A percentile compares a stretch with the other conserved stretches of the same genome.
Conservation (phyloP, 2,329 filamentous ascomycete genomes). For the Colletotrichum melonis region DNA sequence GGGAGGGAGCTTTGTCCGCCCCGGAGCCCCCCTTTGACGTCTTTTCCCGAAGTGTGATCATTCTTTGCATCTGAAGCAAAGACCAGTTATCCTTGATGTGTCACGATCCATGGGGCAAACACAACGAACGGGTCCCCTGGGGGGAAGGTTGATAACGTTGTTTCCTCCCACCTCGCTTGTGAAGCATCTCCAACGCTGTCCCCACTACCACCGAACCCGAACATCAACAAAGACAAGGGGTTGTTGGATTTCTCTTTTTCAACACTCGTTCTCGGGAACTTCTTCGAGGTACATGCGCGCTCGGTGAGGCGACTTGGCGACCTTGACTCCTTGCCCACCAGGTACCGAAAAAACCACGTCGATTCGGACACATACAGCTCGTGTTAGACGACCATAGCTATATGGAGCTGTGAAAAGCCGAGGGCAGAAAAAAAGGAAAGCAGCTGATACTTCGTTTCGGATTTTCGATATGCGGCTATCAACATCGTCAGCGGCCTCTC, state of each 20-base stretch:
- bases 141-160: conserved; percentile 19
- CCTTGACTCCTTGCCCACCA: background rate
- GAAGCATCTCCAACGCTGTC: background rate
- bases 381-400: background rate
- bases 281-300: conserved; percentile 1
- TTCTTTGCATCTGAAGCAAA: conserved; percentile 8
- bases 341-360: background rate
- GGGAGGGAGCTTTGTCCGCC: conserved; percentile 11
- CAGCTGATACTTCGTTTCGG: background rate
- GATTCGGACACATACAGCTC: background rate
- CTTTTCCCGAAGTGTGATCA: background rate
- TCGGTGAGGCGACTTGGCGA: conserved; percentile 16
- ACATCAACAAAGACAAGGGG: too few species aligned
- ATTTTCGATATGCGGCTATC: background rate
- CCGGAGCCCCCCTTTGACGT: background rate
- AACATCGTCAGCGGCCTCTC: background rate
- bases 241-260: too few species aligned
- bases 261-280: background rate
- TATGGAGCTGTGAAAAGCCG: conserved; percentile 7
- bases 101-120: background rate
- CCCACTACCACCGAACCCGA: background rate
- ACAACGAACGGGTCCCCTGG: conserved; percentile 18
- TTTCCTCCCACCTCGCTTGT: background rate
- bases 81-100: conserved; percentile 27
- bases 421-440: background rate